Conservation (phyloP, 441 rosid species). For the Corymbia citriodora region DNA sequence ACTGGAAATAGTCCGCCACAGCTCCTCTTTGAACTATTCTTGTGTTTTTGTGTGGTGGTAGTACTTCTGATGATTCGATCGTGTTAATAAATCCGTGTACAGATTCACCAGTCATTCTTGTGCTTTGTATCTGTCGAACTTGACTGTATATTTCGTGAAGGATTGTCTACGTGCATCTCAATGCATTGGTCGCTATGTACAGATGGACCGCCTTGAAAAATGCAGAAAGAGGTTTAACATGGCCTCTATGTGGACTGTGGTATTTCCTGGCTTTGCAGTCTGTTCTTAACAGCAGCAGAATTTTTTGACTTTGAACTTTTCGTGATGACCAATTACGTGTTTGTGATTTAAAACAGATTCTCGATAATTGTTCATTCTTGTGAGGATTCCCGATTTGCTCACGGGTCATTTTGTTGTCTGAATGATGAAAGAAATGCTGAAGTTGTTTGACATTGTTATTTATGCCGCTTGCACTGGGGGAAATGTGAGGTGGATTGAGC, state of each 20-base stretch:
- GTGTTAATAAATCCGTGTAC: background rate
- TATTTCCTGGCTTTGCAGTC: background rate
- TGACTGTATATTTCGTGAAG: background rate
- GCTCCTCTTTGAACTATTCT: background rate
- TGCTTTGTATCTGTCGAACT: background rate
- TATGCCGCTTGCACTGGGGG: background rate
- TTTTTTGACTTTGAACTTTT: background rate
- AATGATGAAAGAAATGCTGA: background rate
- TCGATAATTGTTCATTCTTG: background rate
- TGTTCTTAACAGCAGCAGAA: background rate
- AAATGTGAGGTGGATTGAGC: background rate
- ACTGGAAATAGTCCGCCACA: background rate
- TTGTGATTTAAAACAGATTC: background rate
- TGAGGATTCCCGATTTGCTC: background rate
- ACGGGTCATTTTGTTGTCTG: background rate
- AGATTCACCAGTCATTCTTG: background rate
- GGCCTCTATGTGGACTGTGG: background rate
- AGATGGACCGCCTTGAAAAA: background rate
- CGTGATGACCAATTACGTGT: background rate
- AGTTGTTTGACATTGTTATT: background rate
- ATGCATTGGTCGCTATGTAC: background rate
- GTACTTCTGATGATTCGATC: background rate
- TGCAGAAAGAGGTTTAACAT: background rate
- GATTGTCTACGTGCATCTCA: background rate
- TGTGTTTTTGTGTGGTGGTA: background rate